These are phyloP conservation scores for Hemerocallis citrina DNA, from an alignment of 106 monocot species.

Conservation along the genomic window DNA sequence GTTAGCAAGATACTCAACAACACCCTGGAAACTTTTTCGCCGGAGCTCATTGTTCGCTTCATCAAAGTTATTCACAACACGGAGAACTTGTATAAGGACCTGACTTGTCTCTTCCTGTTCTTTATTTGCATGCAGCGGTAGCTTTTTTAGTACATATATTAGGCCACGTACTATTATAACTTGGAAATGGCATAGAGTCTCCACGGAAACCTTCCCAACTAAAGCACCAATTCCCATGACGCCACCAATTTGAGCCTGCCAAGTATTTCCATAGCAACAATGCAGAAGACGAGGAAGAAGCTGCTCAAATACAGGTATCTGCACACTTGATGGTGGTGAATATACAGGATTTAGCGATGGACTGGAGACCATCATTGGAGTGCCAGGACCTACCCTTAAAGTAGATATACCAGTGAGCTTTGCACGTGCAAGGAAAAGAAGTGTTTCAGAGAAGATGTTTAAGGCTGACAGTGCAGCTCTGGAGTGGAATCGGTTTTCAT, in stretches of 20 bases:
- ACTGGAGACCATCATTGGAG: conserved; percentile 95
- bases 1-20: conserved; percentile 86
- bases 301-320: conserved; percentile 90
- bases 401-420: conserved; percentile 57
- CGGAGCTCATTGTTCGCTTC: conserved; percentile 94
- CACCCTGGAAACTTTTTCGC: conserved; percentile 90
- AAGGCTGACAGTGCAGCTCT: conserved; percentile 75
- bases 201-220: conserved; percentile 95
- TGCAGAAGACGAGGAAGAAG: conserved; percentile 89
- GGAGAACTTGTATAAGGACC: conserved; percentile 91
- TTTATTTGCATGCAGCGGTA: conserved; percentile 87
- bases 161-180: conserved; percentile 83
- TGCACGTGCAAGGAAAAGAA: conserved; percentile 76
- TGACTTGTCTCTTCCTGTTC: conserved; percentile 99
- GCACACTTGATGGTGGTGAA: conserved; percentile 75
- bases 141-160: conserved; percentile 85
- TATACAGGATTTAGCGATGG: conserved; percentile 92
- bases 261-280: conserved; percentile 95
- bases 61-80: conserved; percentile 91
- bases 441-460: conserved; percentile 76
- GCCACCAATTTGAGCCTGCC: conserved; percentile 99
- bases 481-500: conserved; percentile 78
- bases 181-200: conserved; percentile 76
- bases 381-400: conserved; percentile 72
- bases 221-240: conserved; percentile 93